These are phyloP conservation scores for Akanthomyces uredinophilus DNA, from an alignment of 2,329 filamentous ascomycete species.

Conservation along the genomic window DNA sequence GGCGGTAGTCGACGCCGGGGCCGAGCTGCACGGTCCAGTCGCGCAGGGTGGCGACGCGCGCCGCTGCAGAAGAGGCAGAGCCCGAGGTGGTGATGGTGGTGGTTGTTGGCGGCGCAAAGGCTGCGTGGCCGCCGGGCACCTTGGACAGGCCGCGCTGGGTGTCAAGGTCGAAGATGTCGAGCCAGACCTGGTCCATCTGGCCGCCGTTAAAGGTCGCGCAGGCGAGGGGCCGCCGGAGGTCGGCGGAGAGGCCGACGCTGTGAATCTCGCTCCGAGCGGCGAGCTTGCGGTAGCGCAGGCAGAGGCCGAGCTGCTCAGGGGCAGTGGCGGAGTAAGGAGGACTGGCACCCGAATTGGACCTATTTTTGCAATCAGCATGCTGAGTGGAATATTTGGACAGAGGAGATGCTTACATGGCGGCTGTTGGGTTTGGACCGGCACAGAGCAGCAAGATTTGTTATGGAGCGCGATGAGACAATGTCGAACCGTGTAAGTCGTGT, in stretches of 20 bases:
- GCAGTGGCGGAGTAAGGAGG: conserved; percentile 7
- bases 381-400: neutral
- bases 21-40: conserved; percentile 28
- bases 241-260: conserved; percentile 27
- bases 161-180: conserved; percentile 30
- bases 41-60: conserved; percentile 26
- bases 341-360: neutral
- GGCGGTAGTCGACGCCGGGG: conserved; percentile 27
- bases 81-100: too few species aligned
- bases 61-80: conserved; percentile 11
- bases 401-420: neutral
- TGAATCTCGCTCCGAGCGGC: conserved; percentile 29
- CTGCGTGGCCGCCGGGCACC: conserved; percentile 27
- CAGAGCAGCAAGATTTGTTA: neutral
- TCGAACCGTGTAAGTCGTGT: conserved; percentile 1
- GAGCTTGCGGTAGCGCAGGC: conserved; percentile 24
- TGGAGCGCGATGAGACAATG: neutral
- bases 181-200: conserved; percentile 29
- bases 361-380: neutral
- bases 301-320: conserved; percentile 19
- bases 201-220: conserved; percentile 28
- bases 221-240: conserved; percentile 20
- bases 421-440: neutral
- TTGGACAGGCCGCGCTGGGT: conserved; percentile 26
- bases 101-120: conserved; percentile 20